phyloP scores from a whole-genome alignment of 2,329 filamentous ascomycete species.

The Pyrenochaeta sp. region DNA sequence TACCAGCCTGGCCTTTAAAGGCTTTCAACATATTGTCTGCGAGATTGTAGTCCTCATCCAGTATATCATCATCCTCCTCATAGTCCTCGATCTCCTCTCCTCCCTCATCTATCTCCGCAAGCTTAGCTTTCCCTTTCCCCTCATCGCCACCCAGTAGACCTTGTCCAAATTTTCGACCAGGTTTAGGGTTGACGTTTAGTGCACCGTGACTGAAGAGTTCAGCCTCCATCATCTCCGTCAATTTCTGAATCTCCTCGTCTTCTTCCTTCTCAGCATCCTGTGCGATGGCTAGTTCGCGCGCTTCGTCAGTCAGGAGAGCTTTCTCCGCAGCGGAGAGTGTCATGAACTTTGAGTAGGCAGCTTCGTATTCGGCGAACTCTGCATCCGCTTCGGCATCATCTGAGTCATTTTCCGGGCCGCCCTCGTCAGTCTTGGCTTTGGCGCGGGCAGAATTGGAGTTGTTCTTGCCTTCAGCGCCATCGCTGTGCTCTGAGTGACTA shows the following conservation, averaged over 20 bases:
- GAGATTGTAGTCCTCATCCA: constrained; percentile 84
- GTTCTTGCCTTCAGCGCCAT: constrained; percentile 69
- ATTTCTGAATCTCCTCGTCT: constrained; percentile 67
- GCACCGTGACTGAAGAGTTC: constrained; percentile 76
- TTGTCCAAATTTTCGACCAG: constrained; percentile 17
- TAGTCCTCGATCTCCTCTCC: constrained; percentile 59
- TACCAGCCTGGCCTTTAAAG: constrained; percentile 88
- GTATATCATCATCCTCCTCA: constrained; percentile 59
- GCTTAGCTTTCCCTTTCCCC: constrained; percentile 39
- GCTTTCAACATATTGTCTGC: constrained; percentile 91
- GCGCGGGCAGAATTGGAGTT: constrained; percentile 60
- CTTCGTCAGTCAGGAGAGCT: constrained; percentile 43
- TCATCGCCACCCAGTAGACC: constrained; percentile 9
- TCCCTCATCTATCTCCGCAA: constrained; percentile 31
- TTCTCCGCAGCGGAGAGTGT: constrained; percentile 61
- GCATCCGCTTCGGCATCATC: constrained; percentile 74
- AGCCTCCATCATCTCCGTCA: constrained; percentile 74
- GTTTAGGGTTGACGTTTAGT: constrained; percentile 56
- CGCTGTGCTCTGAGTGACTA: constrained; percentile 53
- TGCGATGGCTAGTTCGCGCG: constrained; percentile 48
- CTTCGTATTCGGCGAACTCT: constrained; percentile 75
- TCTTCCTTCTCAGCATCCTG: constrained; percentile 52
- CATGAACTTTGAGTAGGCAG: constrained; percentile 88
- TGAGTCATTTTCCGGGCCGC: constrained; percentile 46
- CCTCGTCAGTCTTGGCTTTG: constrained; percentile 46